phyloP scores from a whole-genome alignment of 108 stramenopile genomes.

The Parmales sp. region DNA sequence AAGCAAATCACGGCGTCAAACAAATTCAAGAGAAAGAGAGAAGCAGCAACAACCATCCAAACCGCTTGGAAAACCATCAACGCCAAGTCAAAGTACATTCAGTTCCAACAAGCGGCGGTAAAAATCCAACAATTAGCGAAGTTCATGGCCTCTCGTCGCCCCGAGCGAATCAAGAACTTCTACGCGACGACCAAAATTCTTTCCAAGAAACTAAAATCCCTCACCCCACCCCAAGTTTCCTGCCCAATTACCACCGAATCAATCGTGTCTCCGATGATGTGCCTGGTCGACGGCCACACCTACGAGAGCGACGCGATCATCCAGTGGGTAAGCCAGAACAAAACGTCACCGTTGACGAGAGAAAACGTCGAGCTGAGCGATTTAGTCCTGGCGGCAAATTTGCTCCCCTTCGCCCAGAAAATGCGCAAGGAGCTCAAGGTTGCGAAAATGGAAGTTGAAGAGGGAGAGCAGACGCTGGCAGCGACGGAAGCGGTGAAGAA shows the following conservation, averaged over 20 bases:
- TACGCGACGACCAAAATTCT: background rate
- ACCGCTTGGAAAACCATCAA: too few relatives aligned
- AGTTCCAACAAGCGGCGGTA: too few relatives aligned
- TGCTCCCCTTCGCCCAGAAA: too few relatives aligned
- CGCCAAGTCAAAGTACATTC: too few relatives aligned
- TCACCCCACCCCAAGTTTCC: background rate
- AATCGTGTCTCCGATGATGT: background rate
- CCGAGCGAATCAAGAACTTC: background rate
- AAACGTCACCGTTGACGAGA: background rate
- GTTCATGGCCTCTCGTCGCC: too few relatives aligned
- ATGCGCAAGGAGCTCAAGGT: constrained; percentile 3
- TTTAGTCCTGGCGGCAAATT: background rate
- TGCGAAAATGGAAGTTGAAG: background rate
- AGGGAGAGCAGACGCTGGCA: background rate
- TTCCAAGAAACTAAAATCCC: background rate
- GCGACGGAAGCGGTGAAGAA: background rate
- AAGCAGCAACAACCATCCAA: too few relatives aligned
- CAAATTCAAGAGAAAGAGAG: too few relatives aligned
- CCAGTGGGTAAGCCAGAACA: background rate
- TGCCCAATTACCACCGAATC: background rate
- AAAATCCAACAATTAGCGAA: too few relatives aligned
- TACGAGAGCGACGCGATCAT: background rate
- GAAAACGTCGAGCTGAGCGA: background rate
- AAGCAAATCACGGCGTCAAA: too few relatives aligned
- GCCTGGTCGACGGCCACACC: background rate